Evolutionary conservation across 2,329 filamentous ascomycete species (phyloP), one percentile per base, ranked within the genome.

Genomic region (Fonsecaea multimorphosa): DNA sequence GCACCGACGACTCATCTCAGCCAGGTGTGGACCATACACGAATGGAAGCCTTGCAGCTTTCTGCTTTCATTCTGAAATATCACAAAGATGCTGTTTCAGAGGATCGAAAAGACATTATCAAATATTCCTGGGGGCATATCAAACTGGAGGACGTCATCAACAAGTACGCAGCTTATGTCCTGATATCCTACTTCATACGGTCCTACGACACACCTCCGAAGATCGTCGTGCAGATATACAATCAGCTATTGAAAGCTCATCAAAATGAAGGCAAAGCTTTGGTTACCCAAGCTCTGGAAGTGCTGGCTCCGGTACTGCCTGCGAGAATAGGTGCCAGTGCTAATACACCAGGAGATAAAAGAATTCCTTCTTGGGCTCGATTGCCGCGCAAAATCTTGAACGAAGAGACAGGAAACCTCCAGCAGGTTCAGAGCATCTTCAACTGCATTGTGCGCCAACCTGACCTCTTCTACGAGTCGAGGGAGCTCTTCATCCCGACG

Each of bases 101-200:
- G 73, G 89, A 92, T 1, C 89, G 96, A 40, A 99, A 99, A 78
- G 95, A 99, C 70, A 94, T 99, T 68, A 99, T 99, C 75, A 98
- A 97, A 79, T 99, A 98, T 78, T 93, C 93, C 2, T 99, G 95
- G 95, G 97, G 93, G 19, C 98, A 97, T 75, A 99, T 99, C 73
- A 88, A 92, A 27, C 86, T 99, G n/a, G 96, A 99, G 74, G 95
- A 99, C 77, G 91, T 97, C 64, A 97, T 99, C 81, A 99, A 98
- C 82, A 99, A 99, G 78, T 95, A 98, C 76, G 95, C 94, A 0
- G 93, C 95, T 2, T 99, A 99, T 73, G 94, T 97, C 4, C 88
- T 99, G 5, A 96, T 99, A 67, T 93, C 92, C 2, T 99, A 97
- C 78, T 99, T 99, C 80, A 97, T 99, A 73, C 92, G 92, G 0